Base-by-base conservation (phyloP, 345 rosid genomes). In the Linum lewisii region DNA sequence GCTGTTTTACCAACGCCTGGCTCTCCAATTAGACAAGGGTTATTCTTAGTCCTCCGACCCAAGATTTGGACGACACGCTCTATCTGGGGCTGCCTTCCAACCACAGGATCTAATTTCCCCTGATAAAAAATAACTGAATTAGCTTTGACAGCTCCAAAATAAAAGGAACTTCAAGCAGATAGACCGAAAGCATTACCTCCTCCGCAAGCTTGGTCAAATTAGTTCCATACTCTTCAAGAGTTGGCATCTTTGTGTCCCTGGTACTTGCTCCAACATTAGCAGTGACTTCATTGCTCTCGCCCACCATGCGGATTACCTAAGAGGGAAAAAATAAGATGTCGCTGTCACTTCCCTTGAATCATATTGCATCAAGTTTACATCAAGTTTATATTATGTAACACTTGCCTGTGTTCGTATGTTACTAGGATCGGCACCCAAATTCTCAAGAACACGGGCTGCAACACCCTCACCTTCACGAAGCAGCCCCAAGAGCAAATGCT, bases 1-100 rank as follows among this genome's bases (percentile, higher is more conserved):
- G 99, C 97, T 52, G 99, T 94, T 84, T 94, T 94, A 56, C 99
- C 99, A 42, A 94, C 99, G 51, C 99, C 99, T 68, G 99, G 99
- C 73, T 94, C 99, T 77, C 99, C 99, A 65, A 90, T 87, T 69
- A 94, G 97, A 69, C 99, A 94, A 0, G 99, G 97, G 42, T 94
- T 94, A 69, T 94, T 94, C 75, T 94, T 90, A 54, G 99, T 94
- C 68, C 99, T 70, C 38, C 99, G 88, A 57, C 93, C 99, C 81
- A 94, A 72, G 69, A 94, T 94, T 72, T 94, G 99, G 58, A 87
- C 78, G 25, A 94, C 99, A 45, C 99, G 81, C 71, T 94, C 97
- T 22, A 94, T 94, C 69, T 94, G 99, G 13, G 72, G 78, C 74
- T 94, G 97, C 71, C 99, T 94, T 71, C 99, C 99, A 58, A 94